These are phyloP conservation scores for Euphorbia lathyris DNA, from an alignment of 345 rosid genomes.

Conservation along the genomic window DNA sequence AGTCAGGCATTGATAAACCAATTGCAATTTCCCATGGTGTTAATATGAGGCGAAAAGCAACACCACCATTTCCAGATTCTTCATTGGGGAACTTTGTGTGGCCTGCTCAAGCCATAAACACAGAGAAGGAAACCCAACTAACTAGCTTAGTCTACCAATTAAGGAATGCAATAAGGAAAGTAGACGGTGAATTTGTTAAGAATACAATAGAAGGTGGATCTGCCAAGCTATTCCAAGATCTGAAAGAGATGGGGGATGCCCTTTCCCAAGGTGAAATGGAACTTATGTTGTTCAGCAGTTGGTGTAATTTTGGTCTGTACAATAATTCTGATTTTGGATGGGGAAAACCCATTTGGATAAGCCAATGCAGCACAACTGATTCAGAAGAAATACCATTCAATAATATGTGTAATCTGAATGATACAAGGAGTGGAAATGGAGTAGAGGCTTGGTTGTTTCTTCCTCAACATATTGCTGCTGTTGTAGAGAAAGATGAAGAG, in stretches of 20 bases:
- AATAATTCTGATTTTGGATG: slow-evolving; percentile 28
- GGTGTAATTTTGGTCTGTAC: slow-evolving; percentile 21
- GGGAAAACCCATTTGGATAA: slow-evolving; percentile 31
- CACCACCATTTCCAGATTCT: background rate
- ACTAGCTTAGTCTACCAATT: background rate
- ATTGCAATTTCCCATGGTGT: background rate
- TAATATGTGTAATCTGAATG: background rate
- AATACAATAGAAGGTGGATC: background rate
- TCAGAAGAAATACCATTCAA: background rate
- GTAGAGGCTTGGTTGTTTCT: slow-evolving; percentile 24
- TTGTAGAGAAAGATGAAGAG: slow-evolving; percentile 1
- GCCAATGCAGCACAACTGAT: background rate
- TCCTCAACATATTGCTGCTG: slow-evolving; percentile 11
- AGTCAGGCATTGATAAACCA: background rate
- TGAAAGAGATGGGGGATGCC: background rate
- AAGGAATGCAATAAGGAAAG: background rate
- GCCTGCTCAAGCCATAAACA: background rate
- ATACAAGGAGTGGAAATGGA: slow-evolving; percentile 7
- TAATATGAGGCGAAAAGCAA: background rate
- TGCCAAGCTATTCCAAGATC: background rate
- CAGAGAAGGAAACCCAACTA: background rate
- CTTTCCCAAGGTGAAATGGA: background rate
- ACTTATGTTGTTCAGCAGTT: slow-evolving; percentile 20
- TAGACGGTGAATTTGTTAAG: background rate
- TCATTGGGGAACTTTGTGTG: background rate